Conservation (phyloP, 176 grass and related monocot genomes). For the Triticum aestivum region DNA sequence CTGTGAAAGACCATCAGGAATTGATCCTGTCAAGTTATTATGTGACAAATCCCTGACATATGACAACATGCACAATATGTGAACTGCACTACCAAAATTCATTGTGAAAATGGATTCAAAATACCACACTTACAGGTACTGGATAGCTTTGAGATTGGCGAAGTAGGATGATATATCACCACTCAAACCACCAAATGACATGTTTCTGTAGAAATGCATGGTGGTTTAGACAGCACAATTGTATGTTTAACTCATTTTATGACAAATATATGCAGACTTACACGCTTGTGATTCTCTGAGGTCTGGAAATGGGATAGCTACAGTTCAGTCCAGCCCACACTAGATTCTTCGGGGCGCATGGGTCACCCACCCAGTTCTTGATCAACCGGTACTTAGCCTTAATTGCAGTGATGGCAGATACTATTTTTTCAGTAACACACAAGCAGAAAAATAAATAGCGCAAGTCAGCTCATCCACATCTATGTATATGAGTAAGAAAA, state of each 20-base stretch:
- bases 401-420: conserved; percentile 46
- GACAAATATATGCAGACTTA: conserved; percentile 37
- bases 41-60: conserved; percentile 63
- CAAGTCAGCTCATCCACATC: not conserved
- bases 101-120: not conserved
- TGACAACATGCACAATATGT: not conserved
- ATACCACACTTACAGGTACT: conserved; percentile 32
- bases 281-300: conserved; percentile 55
- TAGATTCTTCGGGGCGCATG: conserved; percentile 40
- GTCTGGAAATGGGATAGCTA: conserved; percentile 33
- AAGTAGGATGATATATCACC: conserved; percentile 52
- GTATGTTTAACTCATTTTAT: not conserved
- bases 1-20: conserved; percentile 52
- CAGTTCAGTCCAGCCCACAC: conserved; percentile 40
- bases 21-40: conserved; percentile 61
- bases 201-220: conserved; percentile 42
- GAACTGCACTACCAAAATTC: not conserved
- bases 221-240: not conserved
- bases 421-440: conserved; percentile 18
- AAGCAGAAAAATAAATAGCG: not conserved
- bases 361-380: conserved; percentile 52
- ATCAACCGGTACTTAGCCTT: conserved; percentile 42
- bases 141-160: conserved; percentile 44
- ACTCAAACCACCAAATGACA: conserved; percentile 42
- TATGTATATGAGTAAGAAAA: not conserved